Evolutionary conservation across 768 basidiomycete species (phyloP), one percentile per base, ranked within the genome.

Genomic region (Pleurotus ostreatus): DNA sequence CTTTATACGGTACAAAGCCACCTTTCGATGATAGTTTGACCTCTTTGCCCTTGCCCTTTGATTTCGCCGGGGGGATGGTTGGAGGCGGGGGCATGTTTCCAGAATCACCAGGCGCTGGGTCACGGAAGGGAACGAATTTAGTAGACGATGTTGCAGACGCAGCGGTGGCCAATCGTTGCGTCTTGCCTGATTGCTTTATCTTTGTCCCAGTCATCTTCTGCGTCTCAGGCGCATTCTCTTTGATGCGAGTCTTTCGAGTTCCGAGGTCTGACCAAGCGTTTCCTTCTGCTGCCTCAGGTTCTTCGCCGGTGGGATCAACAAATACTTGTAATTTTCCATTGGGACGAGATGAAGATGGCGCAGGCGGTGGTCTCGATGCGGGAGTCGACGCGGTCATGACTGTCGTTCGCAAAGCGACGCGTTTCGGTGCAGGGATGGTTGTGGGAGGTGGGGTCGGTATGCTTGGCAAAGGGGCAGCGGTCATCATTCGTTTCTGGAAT

Each of bases 401-500:
- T 34, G 78, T 80, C 22, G 74, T 66, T 38, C 78, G 78, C 59
- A 62, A 70, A 61, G 59, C 60, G 41, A 69, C 69, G 39, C 69
- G 63, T 57, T 73, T 46, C 23, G 71, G 61, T 18, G 72, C 57
- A 55, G 75, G 69, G 4, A 68, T 61, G 18, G 68, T 57, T 3
- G 77, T 62, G 13, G 69, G 57, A 5, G 68, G 55, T 30, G 78
- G 64, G 52, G 76, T 68, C 15, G 75, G 68, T 8, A 72, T 66
- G 23, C 72, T 71, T 20, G 75, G 68, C 8, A 74, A 65, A 37
- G 71, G 71, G 2, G 71, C 63, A 40, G 67, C 67, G 22, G 79
- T 75, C 85, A 92, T 88, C 89, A 92, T 94, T 53, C 92, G 88
- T 74, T 81, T 94, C 68, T 94, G 92, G 71, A 98, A 98, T 43